phyloP scores from a whole-genome alignment of 371 early-diverging fungal species.

The Apophysomyces sp. region DNA sequence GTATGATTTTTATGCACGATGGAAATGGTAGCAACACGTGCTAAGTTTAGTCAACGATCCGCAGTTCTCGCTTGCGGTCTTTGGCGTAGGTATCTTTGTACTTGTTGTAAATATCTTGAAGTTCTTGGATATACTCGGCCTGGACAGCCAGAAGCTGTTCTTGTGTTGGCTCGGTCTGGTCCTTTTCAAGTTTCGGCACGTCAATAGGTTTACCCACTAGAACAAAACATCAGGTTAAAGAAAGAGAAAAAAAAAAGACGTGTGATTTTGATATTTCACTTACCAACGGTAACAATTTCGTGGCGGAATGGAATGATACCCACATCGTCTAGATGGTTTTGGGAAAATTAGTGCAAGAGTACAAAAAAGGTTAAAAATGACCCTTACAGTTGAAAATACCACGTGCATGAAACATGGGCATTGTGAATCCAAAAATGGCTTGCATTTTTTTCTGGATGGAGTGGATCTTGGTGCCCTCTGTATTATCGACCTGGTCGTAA shows the following conservation, averaged over 20 bases:
- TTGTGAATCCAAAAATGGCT: conserved; percentile 55
- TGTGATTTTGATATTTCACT: conserved; percentile 2
- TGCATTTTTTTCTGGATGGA: conserved; percentile 57
- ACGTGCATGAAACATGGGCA: conserved; percentile 68
- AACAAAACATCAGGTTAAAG: not conserved
- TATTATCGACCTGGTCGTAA: conserved; percentile 56
- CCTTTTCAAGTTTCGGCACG: conserved; percentile 42
- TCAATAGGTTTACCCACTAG: conserved; percentile 65
- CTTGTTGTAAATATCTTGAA: conserved; percentile 60
- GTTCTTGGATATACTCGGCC: conserved; percentile 54
- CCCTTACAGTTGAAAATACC: conserved; percentile 63
- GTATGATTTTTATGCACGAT: not conserved
- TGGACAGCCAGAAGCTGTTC: conserved; percentile 64
- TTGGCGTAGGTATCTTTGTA: conserved; percentile 72
- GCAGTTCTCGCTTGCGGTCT: conserved; percentile 51
- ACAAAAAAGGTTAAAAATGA: not conserved
- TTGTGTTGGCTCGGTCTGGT: conserved; percentile 47
- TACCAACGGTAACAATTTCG: conserved; percentile 44
- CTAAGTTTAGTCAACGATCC: conserved; percentile 36
- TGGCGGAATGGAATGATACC: conserved; percentile 57
- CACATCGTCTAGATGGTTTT: conserved; percentile 28
- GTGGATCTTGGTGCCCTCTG: conserved; percentile 39
- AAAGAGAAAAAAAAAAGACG: not conserved
- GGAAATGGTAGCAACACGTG: not conserved
- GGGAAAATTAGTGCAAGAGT: not conserved